A percentile compares a stretch with the other conserved stretches of the same genome.
These are phyloP conservation scores for Plenodomus lindquistii DNA, from an alignment of 2,329 filamentous ascomycete species.

Conservation along the genomic window DNA sequence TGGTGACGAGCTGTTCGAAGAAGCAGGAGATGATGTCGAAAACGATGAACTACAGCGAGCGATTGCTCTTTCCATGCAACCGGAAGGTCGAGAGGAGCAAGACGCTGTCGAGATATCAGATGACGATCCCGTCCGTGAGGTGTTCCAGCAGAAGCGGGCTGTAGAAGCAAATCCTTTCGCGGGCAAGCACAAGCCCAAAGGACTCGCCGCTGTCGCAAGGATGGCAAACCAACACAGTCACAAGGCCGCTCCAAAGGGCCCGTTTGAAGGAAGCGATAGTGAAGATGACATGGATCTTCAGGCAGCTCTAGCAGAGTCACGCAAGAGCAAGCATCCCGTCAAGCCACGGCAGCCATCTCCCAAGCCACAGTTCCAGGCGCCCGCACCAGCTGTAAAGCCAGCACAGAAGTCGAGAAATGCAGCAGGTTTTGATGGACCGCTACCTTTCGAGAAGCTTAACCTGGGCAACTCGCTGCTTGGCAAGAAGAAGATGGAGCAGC, in stretches of 20 bases:
- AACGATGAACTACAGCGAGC: slow-evolving; percentile 79
- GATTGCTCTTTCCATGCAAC: slow-evolving; percentile 78
- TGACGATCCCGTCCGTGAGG: slow-evolving; percentile 50
- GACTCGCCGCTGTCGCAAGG: slow-evolving; percentile 66
- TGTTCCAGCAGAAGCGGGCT: slow-evolving; percentile 52
- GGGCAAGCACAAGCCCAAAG: slow-evolving; percentile 34
- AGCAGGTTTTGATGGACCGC: slow-evolving; percentile 71
- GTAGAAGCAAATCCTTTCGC: slow-evolving; percentile 49
- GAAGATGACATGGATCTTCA: slow-evolving; percentile 79
- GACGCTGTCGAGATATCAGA: slow-evolving; percentile 54
- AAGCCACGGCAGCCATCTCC: slow-evolving; percentile 36
- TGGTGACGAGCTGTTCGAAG: slow-evolving; percentile 61
- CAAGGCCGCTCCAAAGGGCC: slow-evolving; percentile 47
- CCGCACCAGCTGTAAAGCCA: slow-evolving; percentile 22
- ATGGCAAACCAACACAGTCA: slow-evolving; percentile 75
- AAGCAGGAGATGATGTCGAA: slow-evolving; percentile 54
- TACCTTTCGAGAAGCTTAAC: slow-evolving; percentile 84
- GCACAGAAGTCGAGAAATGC: slow-evolving; percentile 56
- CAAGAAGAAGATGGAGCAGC: slow-evolving; percentile 57
- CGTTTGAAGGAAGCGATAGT: slow-evolving; percentile 53
- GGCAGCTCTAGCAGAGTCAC: slow-evolving; percentile 73
- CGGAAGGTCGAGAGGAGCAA: slow-evolving; percentile 59
- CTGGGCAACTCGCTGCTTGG: slow-evolving; percentile 65
- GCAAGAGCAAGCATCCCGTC: slow-evolving; percentile 52
- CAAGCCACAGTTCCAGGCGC: slow-evolving; percentile 21